Percentiles rank a stretch among this genome's conserved stretches.
phyloP scores from a whole-genome alignment of 345 rosid genomes.

The Camelina laxa region DNA sequence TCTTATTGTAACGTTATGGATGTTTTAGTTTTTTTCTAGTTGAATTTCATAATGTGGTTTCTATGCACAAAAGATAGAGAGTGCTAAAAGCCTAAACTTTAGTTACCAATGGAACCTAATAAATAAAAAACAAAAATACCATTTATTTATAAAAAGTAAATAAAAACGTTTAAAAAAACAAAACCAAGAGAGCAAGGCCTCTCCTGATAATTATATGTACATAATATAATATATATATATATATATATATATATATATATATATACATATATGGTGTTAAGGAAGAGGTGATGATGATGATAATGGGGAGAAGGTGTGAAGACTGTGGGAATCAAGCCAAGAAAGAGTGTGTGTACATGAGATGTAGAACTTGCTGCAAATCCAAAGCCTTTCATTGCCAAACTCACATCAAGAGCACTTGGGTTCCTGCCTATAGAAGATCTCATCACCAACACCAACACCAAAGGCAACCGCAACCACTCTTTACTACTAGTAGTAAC shows the following conservation, averaged over 20 bases:
- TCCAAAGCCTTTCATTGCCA: constrained; percentile 59
- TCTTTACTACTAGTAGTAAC: constrained; percentile 17
- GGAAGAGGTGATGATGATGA: constrained; percentile 33
- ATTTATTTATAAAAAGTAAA: too few species aligned
- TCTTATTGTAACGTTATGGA: too few species aligned
- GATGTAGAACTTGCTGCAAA: constrained; percentile 73
- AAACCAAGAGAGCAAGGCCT: too few species aligned
- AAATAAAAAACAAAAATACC: neutral
- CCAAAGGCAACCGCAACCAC: constrained; percentile 28
- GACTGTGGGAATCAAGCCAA: constrained; percentile 80
- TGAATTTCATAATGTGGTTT: too few species aligned
- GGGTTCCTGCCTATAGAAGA: constrained; percentile 66
- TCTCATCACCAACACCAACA: constrained; percentile 32
- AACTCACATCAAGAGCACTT: constrained; percentile 74
- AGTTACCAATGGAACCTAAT: too few species aligned
- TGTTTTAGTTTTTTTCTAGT: too few species aligned
- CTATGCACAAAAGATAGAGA: too few species aligned
- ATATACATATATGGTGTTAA: constrained; percentile 1
- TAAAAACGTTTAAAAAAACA: too few species aligned
- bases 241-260: neutral
- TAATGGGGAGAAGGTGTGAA: constrained; percentile 56
- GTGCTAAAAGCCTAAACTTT: too few species aligned
- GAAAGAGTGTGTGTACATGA: constrained; percentile 58
- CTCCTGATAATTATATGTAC: too few species aligned
- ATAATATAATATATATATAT: too few species aligned